These are phyloP conservation scores for Phaeosphaeria sp. DNA, from an alignment of 2,329 filamentous ascomycete genomes.

Conservation along the genomic window DNA sequence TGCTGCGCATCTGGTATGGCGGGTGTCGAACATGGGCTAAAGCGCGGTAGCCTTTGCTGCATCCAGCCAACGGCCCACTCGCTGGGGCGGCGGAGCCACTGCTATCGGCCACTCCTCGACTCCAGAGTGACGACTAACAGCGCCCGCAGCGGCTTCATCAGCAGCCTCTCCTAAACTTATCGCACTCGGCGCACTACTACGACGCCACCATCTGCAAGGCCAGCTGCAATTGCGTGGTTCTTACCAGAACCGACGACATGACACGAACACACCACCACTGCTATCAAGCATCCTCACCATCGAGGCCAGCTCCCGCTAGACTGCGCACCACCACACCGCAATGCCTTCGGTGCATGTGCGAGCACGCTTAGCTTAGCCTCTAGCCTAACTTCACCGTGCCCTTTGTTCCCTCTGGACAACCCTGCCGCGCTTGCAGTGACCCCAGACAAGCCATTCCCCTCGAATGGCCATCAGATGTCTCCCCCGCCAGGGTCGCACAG, in stretches of 20 bases:
- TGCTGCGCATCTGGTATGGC: conserved; percentile 9
- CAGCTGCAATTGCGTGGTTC: conserved; percentile 1
- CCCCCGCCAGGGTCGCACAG: conserved; percentile 7
- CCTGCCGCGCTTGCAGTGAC: conserved; percentile 2
- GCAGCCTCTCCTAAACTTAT: conserved; percentile 16
- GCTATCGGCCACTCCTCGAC: conserved; percentile 13
- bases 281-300: neutral
- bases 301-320: neutral
- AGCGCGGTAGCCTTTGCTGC: conserved; percentile 8
- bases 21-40: conserved; percentile 9
- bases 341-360: neutral
- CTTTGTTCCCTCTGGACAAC: neutral
- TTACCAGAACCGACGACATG: neutral
- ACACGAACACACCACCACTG: neutral
- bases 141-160: conserved; percentile 4
- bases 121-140: conserved; percentile 3
- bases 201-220: conserved; percentile 8
- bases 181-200: neutral
- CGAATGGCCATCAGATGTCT: neutral
- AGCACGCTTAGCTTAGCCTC: neutral
- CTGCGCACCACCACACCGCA: conserved; percentile 3
- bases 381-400: neutral
- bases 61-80: conserved; percentile 6
- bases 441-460: neutral
- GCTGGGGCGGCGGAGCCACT: conserved; percentile 2